phyloP scores from a whole-genome alignment of 495 filamentous ascomycete genomes.

The Xylona heveae region DNA sequence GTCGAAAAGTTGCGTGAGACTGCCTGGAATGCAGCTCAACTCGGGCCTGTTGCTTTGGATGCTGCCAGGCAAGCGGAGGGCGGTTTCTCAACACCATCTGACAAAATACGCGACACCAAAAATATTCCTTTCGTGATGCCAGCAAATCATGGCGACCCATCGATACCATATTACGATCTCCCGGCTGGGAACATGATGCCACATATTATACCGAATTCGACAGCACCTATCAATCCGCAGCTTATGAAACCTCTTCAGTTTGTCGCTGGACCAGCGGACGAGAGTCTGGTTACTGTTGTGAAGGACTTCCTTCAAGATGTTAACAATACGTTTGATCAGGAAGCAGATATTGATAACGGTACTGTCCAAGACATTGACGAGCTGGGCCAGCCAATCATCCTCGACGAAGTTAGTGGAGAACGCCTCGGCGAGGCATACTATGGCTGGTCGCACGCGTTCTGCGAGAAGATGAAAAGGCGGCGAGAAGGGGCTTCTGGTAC shows the following conservation, averaged over 20 bases:
- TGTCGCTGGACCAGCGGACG: slow-evolving; percentile 46
- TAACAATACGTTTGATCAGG: slow-evolving; percentile 32
- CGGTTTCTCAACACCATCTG: background rate
- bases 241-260: slow-evolving; percentile 58
- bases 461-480: slow-evolving; percentile 53
- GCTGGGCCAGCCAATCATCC: slow-evolving; percentile 44
- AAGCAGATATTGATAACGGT: slow-evolving; percentile 15
- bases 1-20: slow-evolving; percentile 37
- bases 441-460: slow-evolving; percentile 67
- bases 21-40: slow-evolving; percentile 24
- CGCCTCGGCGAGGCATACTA: slow-evolving; percentile 55
- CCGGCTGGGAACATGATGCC: slow-evolving; percentile 68
- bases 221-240: slow-evolving; percentile 45
- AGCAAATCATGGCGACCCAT: slow-evolving; percentile 51
- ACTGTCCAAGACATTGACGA: slow-evolving; percentile 37
- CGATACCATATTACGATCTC: slow-evolving; percentile 62
- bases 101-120: slow-evolving; percentile 14
- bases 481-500: slow-evolving; percentile 11
- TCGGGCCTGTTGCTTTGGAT: slow-evolving; percentile 7
- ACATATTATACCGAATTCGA: slow-evolving; percentile 56
- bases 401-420: slow-evolving; percentile 38
- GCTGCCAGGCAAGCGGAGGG: background rate
- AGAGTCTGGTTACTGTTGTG: slow-evolving; percentile 38
- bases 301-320: slow-evolving; percentile 47
- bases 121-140: slow-evolving; percentile 50